Evolutionary conservation across 2,329 filamentous ascomycete genomes (phyloP), one percentile per base, ranked within the genome.

Genomic region (Ampelomyces quisqualis): DNA sequence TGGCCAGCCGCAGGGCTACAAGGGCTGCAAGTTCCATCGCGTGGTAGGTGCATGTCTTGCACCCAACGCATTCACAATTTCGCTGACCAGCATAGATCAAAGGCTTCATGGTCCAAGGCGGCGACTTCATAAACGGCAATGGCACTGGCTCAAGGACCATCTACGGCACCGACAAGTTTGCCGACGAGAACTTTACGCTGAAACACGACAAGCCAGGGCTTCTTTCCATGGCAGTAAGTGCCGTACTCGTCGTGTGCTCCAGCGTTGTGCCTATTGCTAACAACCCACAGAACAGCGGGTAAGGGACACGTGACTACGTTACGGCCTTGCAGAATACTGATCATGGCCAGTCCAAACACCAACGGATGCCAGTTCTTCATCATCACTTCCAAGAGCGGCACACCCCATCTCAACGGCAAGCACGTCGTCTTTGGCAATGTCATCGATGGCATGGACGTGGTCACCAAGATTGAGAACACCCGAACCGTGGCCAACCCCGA

Each of bases 321-420:
- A 31, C 19, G 30, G 7, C 3, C 26, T 23, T 10, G 9, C n/a
- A 14, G 26, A 3, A 0, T 21, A 48, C 27, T 31, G 10, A 36
- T 93, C 85, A 96, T 96, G 67, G 86, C 87, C 19, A 91, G 91
- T 1, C 86, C 88, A 38, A 86, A 96, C 70, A 91, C 88, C 53
- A 97, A 97, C 69, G 93, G 93, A 24, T 90, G 83, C 45, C 93
- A 97, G 65, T 98, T 98, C 77, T 98, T 98, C 77, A 91, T 97
- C 73, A 96, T 90, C 2, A 93, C 88, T 0, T 86, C 86, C 2
- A 52, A 55, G 35, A 52, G 47, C 17, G 77, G 86, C 4, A 93
- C 91, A 0, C 88, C 89, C 2, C 94, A 94, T 64, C 74, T 98
- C 18, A 86, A 97, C 70, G 81, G 80, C 62, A 97, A 97, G 72